Base-by-base conservation (phyloP, 2,329 filamentous ascomycete species). In the Truncatella angustata region DNA sequence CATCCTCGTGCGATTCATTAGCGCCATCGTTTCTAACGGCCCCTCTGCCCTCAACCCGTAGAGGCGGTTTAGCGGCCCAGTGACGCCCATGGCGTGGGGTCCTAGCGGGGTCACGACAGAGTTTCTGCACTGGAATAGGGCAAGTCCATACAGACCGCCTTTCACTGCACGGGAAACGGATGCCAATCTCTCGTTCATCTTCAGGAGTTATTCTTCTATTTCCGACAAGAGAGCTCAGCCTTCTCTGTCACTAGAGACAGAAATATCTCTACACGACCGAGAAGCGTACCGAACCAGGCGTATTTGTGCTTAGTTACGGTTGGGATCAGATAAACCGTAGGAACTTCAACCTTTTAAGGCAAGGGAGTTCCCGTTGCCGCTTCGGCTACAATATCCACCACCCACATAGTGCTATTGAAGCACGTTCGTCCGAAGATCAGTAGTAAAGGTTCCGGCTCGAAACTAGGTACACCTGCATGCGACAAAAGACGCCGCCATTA, bases 121-220 rank as follows among this genome's bases (percentile, higher is more conserved):
- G 28, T 32, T 32, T 32, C 28, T 32, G 28, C 7, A 5, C 43
- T 46, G 43, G 43, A 46, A 32, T 46, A 46, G 43, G 43, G n/a
- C 43, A 46, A 46, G 43, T 24, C 23, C 28, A 21, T 9, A 46
- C 43, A 46, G 43, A 46, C 43, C 43, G 43, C 43, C 43, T 30
- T 46, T 46, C 43, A 32, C 26, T 46, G 14, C 21, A 46, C 43
- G 26, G 20, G 32, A 46, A 16, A n/a, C 36, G 18, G 36, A 39
- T 7, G 36, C 9, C 36, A 7, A 39, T 14, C 28, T 14, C 28
- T 32, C 7, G 28, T 7, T 32, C 28, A 32, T 32, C 14, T 32
- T 14, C 7, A 9, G 28, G 14, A 32, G 7, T 7, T 32, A 14
- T 14, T 32, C 7, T 32, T 32, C 7, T 14, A 32, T 9, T 32